Evolutionary conservation across 2,329 filamentous ascomycete genomes (phyloP).

Genomic region (Pyricularia sp.): DNA sequence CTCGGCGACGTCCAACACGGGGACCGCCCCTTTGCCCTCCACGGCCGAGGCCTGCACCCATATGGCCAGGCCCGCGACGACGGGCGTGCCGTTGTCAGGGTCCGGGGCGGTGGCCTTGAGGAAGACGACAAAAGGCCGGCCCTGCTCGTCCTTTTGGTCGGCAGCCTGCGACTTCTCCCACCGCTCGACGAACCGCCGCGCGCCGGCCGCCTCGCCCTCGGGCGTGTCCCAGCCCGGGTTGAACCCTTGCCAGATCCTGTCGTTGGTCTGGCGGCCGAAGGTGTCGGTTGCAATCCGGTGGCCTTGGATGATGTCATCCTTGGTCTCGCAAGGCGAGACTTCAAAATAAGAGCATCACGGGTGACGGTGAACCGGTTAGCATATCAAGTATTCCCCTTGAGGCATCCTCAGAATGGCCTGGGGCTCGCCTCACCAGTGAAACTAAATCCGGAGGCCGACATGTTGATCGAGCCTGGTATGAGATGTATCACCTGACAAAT

Average conservation of each 20-base stretch:
- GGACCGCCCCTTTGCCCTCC: constrained; percentile 30
- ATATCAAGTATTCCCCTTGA: background rate
- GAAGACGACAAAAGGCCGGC: constrained; percentile 36
- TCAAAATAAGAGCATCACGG: constrained; percentile 25
- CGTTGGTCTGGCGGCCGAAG: constrained; percentile 37
- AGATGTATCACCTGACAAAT: background rate
- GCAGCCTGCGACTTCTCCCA: constrained; percentile 19
- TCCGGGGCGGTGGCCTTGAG: constrained; percentile 36
- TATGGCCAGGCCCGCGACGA: constrained; percentile 38
- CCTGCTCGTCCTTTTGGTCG: constrained; percentile 25
- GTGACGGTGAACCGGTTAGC: background rate
- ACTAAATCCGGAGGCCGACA: background rate
- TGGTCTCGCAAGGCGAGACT: constrained; percentile 16
- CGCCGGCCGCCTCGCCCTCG: constrained; percentile 24
- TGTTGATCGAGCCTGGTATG: background rate
- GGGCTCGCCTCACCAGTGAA: constrained; percentile 10
- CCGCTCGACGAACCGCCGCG: constrained; percentile 24
- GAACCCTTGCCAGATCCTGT: constrained; percentile 36
- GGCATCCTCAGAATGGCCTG: constrained; percentile 10
- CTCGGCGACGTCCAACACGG: constrained; percentile 18
- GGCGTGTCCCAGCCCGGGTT: constrained; percentile 43
- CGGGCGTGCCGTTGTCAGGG: background rate
- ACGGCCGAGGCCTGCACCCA: constrained; percentile 40
- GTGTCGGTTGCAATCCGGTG: constrained; percentile 16
- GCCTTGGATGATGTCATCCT: constrained; percentile 14